Evolutionary conservation across 2,329 filamentous ascomycete genomes (phyloP).

Genomic region (Macrophomina phaseolina): DNA sequence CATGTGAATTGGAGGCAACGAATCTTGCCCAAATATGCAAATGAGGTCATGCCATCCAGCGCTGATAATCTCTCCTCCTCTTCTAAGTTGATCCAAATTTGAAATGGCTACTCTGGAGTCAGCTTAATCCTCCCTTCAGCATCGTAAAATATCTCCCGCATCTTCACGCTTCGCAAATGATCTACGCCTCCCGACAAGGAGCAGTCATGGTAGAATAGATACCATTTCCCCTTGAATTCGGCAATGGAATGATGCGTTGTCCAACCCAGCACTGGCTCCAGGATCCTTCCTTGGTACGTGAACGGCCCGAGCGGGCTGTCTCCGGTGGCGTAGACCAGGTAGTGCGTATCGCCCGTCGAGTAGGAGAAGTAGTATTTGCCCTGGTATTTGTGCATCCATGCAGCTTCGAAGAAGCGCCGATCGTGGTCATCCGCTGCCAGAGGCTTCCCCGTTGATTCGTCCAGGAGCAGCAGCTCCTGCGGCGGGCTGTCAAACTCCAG

Average conservation of each 20-base stretch:
- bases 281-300: slow-evolving; percentile 71
- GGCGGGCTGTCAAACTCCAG: slow-evolving; percentile 62
- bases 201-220: slow-evolving; percentile 78
- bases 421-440: slow-evolving; percentile 73
- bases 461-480: slow-evolving; percentile 68
- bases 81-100: too few relatives aligned
- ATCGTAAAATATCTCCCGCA: slow-evolving; percentile 76
- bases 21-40: too few relatives aligned
- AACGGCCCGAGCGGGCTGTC: slow-evolving; percentile 73
- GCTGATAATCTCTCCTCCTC: too few relatives aligned
- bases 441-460: slow-evolving; percentile 61
- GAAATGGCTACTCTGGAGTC: slow-evolving; percentile 28
- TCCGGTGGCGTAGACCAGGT: slow-evolving; percentile 71
- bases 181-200: slow-evolving; percentile 70
- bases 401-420: slow-evolving; percentile 78
- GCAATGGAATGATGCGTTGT: slow-evolving; percentile 82
- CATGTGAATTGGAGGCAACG: too few relatives aligned
- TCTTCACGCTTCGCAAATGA: slow-evolving; percentile 75
- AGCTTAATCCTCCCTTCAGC: slow-evolving; percentile 64
- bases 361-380: slow-evolving; percentile 78
- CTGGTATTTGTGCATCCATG: slow-evolving; percentile 77
- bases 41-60: too few relatives aligned
- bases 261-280: slow-evolving; percentile 80
- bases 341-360: slow-evolving; percentile 80
- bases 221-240: slow-evolving; percentile 74